Evolutionary conservation across 2,329 filamentous ascomycete species (phyloP).

Genomic region (Alternaria dauci): DNA sequence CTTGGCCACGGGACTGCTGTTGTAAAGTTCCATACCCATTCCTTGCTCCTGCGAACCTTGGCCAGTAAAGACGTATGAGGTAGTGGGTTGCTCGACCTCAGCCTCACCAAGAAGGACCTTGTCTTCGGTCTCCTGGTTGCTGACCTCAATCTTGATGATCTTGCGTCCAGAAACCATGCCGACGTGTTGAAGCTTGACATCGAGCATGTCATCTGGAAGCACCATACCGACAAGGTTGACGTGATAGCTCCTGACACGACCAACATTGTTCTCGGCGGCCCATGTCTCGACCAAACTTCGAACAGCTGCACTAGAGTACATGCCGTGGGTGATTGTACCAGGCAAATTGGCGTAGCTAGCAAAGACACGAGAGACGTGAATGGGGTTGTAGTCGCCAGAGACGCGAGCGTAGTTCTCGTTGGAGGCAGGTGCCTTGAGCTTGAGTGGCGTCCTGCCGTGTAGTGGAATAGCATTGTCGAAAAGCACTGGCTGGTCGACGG

Average conservation of each 20-base stretch:
- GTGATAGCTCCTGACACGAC: conserved; percentile 96
- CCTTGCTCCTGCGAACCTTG: conserved; percentile 99
- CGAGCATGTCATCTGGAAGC: conserved; percentile 91
- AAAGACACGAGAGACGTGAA: conserved; percentile 97
- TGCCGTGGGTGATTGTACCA: conserved; percentile 97
- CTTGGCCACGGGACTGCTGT: conserved; percentile 89
- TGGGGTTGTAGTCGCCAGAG: conserved; percentile 98
- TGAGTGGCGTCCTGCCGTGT: conserved; percentile 87
- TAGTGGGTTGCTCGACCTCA: conserved; percentile 96
- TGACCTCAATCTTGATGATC: conserved; percentile 98
- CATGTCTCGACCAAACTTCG: conserved; percentile 96
- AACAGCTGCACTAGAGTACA: conserved; percentile 98
- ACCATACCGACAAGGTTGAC: conserved; percentile 99
- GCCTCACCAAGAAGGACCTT: conserved; percentile 96
- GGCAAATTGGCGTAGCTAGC: conserved; percentile 94
- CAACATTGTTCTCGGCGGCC: conserved; percentile 98
- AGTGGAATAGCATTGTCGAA: conserved; percentile 98
- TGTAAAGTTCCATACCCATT: conserved; percentile 99
- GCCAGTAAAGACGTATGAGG: conserved; percentile 96
- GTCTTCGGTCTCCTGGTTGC: conserved; percentile 94
- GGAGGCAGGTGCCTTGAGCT: conserved; percentile 88
- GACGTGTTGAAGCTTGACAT: conserved; percentile 94
- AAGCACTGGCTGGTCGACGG: conserved; percentile 93
- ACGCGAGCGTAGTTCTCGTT: conserved; percentile 99
- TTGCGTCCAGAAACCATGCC: conserved; percentile 98